Percentiles rank a stretch among this genome's conserved stretches.
phyloP scores from a whole-genome alignment of 345 rosid species.

The Odontarrhena argentea region DNA sequence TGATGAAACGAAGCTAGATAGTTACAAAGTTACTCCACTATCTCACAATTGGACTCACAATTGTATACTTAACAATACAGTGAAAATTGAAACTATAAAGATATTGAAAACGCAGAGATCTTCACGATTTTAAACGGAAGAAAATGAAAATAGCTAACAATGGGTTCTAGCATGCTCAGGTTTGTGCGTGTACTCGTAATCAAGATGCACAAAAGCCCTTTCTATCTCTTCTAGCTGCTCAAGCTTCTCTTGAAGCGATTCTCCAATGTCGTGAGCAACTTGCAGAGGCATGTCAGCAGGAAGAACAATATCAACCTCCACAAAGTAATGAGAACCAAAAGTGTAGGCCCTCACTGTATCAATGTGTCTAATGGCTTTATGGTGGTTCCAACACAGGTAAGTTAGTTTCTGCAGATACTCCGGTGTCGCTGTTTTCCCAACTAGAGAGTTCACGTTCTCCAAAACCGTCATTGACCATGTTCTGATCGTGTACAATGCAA shows the following conservation, averaged over 20 bases:
- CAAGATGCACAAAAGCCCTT: slow-evolving; percentile 97
- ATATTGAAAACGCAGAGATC: not conserved
- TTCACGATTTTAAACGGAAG: not conserved
- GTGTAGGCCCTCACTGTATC: slow-evolving; percentile 98
- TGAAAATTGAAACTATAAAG: not conserved
- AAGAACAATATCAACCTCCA: slow-evolving; percentile 93
- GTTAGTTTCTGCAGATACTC: slow-evolving; percentile 89
- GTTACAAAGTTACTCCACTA: slow-evolving; percentile 16
- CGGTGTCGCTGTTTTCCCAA: slow-evolving; percentile 86
- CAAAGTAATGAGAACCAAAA: slow-evolving; percentile 97
- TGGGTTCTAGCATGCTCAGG: slow-evolving; percentile 87
- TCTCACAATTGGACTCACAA: slow-evolving; percentile 15
- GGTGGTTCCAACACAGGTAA: slow-evolving; percentile 98
- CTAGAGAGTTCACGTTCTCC: slow-evolving; percentile 92
- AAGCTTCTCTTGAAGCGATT: slow-evolving; percentile 86
- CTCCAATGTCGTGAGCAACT: slow-evolving; percentile 94
- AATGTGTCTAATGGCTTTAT: slow-evolving; percentile 78
- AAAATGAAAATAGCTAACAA: slow-evolving; percentile 27
- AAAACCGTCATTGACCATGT: slow-evolving; percentile 97
- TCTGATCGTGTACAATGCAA: slow-evolving; percentile 91
- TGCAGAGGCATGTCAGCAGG: slow-evolving; percentile 88
- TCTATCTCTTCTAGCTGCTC: slow-evolving; percentile 87
- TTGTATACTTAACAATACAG: slow-evolving; percentile 17
- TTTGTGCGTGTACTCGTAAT: slow-evolving; percentile 89
- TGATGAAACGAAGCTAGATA: not conserved